These are phyloP conservation scores for Hippophae rhamnoides DNA, from an alignment of 306 rosid genomes.

Conservation along the genomic window DNA sequence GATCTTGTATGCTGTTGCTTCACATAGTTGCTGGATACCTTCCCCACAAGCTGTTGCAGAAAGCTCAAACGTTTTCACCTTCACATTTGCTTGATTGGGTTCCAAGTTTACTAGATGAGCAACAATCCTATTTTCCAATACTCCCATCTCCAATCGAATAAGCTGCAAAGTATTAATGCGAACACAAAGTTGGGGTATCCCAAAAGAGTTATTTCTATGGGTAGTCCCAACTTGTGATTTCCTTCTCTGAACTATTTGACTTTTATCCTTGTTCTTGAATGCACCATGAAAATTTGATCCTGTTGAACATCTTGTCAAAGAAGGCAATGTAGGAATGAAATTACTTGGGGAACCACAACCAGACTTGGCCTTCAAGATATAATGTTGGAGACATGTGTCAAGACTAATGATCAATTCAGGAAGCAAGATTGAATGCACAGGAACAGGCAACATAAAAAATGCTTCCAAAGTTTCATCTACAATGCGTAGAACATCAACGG, in stretches of 20 bases:
- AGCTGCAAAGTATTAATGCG: constrained; percentile 79
- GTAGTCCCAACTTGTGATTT: constrained; percentile 49
- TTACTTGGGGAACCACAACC: constrained; percentile 71
- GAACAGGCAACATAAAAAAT: constrained; percentile 73
- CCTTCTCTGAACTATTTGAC: constrained; percentile 44
- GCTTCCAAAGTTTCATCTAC: constrained; percentile 85
- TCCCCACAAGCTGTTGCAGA: constrained; percentile 56
- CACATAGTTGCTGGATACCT: constrained; percentile 69
- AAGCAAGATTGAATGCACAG: constrained; percentile 51
- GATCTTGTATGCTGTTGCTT: constrained; percentile 59
- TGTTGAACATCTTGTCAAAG: constrained; percentile 81
- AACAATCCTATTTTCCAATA: constrained; percentile 53
- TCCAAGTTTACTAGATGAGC: constrained; percentile 51
- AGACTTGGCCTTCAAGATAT: constrained; percentile 59
- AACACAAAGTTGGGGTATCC: constrained; percentile 67
- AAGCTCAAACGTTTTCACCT: constrained; percentile 53
- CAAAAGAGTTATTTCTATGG: constrained; percentile 37
- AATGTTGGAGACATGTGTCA: constrained; percentile 75
- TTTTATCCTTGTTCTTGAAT: constrained; percentile 62
- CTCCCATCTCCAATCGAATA: constrained; percentile 60
- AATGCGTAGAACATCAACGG: constrained; percentile 63
- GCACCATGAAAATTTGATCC: constrained; percentile 58
- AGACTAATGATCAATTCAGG: constrained; percentile 68
- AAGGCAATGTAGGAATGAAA: constrained; percentile 66
- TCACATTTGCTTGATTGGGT: constrained; percentile 25